Evolutionary conservation across 2,329 filamentous ascomycete species (phyloP), one percentile per base, ranked within the genome.

Genomic region (Metarhizium guizhouense): DNA sequence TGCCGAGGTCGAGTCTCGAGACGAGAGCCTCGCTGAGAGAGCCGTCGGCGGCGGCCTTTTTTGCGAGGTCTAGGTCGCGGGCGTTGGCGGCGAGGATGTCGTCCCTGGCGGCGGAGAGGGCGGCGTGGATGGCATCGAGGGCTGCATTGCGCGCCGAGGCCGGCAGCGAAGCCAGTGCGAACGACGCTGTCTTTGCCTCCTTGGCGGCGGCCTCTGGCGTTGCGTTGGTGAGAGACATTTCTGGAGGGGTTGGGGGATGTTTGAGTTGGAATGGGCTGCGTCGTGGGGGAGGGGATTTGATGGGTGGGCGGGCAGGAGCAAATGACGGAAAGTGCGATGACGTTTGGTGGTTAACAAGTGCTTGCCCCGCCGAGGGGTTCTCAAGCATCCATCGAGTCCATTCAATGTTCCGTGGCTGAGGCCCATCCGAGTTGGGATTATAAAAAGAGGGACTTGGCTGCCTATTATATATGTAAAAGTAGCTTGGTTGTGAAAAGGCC

Each of bases 201-300:
- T 79, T 79, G 42, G 93, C 93, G 53, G 88, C 88, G 61, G 91
- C 84, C 55, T 82, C 76, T 51, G 93, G 88, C 36, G 86, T 87
- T 54, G 88, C 89, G 70, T 89, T 92, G 51, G 92, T 96, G 57
- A 96, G 79, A 62, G 93, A 96, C 94, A 97, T 96, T 61, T 34
- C 13, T 36, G 47, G 18, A 45, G 6, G 48, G 62, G 54, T 55
- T 51, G 52, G 11, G 38, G 38, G 5, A 4, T 40, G 38, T 14
- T 40, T 49, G 47, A 10, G 14, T 18, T 51, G 49, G 20, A 29
- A 20, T 45, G 25, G 38, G 51, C 38, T 52, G 51, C 11, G 7
- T 5, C 38, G 50, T 4, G 25, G 25, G 36, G 25, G n/a, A n/a
- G 38, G 14, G 20, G 10, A 42, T 14, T 25, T 5, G 20, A n/a